Conservation (phyloP, 2,329 filamentous ascomycete species). For the Sclerotinia sclerotiorum region DNA sequence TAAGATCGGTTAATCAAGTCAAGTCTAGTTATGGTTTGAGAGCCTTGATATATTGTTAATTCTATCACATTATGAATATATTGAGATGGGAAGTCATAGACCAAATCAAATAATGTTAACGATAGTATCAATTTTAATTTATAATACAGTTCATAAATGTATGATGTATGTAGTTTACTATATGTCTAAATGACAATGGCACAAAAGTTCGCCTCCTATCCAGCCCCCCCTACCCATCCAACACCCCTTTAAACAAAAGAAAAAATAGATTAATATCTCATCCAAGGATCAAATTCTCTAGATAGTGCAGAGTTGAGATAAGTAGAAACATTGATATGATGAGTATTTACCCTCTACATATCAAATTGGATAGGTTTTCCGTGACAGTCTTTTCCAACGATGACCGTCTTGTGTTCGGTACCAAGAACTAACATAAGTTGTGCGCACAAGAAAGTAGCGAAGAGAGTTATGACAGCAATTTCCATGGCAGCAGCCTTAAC, state of each 20-base stretch:
- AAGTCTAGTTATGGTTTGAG: not conserved
- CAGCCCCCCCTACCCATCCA: not conserved
- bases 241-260: not conserved
- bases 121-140: not conserved
- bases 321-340: not conserved
- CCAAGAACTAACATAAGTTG: constrained; percentile 52
- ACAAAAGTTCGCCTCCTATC: not conserved
- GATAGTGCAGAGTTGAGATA: not conserved
- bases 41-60: not conserved
- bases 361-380: not conserved
- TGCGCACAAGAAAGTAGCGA: constrained; percentile 51
- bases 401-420: constrained; percentile 28
- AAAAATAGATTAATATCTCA: not conserved
- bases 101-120: not conserved
- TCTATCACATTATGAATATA: not conserved
- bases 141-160: not conserved
- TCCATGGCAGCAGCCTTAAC: constrained; percentile 66
- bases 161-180: not conserved
- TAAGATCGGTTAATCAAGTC: not conserved
- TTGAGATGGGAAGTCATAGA: not conserved
- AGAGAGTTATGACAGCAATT: constrained; percentile 48
- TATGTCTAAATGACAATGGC: not conserved
- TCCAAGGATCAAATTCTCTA: not conserved
- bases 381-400: not conserved
- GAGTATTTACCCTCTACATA: not conserved